Evolutionary conservation across 768 basidiomycete species (phyloP), one percentile per base, ranked within the genome.

Genomic region (Harrya chromipes): DNA sequence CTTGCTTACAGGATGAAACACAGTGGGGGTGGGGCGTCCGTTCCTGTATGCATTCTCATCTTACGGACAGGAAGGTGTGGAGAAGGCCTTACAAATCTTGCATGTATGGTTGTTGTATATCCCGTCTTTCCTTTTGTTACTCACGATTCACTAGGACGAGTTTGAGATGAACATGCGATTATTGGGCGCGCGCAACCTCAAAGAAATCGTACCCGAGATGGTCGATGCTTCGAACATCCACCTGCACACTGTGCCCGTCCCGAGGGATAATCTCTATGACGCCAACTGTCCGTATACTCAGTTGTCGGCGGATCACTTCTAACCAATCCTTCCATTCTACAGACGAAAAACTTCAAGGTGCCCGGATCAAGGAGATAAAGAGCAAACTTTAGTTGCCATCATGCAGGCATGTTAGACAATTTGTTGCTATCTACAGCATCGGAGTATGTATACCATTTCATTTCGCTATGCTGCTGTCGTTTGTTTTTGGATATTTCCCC

Each of bases 81-180:
- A 90, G 46, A 83, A 79, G 55, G 90, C 90, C 1, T 61, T 97
- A 46, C 79, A 89, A 58, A 90, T 95, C 43, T 67, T 94, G 40
- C 77, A 78, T 55, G 90, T 87, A 59, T 49, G 79, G 62, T 6
- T 23, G 13, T 7, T 6, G 13, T n/a, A 9, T 3, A 14, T 2
- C 6, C 31, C 23, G 5, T 35, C 31, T 10, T 11, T 40, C 11
- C 12, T 14, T 39, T 43, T 19, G 13, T 21, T 35, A 17, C 38
- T 54, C 12, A 58, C 20, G 37, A 6, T 27, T 21, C 24, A 7
- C 9, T 62, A 97, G 92, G 91, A 94, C 58, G 95, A 99, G 68
- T 92, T 99, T 59, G 91, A 94, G 74, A 97, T 98, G 95, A 94
- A 95, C 70, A 79, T 97, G 81, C 85, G 94, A 14, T 75, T 98